Conservation (phyloP, 352 stramenopile genomes). For the Hyaloperonospora brassicae region DNA sequence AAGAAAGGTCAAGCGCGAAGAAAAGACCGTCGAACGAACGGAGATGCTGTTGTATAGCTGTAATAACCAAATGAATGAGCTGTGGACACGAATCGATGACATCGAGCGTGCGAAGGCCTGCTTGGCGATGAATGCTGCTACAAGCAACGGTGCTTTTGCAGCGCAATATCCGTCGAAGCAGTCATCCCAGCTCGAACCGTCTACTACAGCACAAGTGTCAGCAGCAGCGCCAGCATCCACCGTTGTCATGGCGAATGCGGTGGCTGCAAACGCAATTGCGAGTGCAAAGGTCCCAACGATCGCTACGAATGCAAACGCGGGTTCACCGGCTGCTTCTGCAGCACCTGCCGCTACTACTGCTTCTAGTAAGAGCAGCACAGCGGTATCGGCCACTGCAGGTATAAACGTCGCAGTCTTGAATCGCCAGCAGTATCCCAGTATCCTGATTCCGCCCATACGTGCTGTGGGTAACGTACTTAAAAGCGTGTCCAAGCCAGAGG, state of each 20-base stretch:
- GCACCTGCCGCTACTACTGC: constrained; percentile 9
- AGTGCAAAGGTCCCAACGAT: background rate
- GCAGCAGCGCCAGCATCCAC: background rate
- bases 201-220: constrained; percentile 1
- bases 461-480: constrained; percentile 13
- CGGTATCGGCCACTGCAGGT: constrained; percentile 8
- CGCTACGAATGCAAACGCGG: constrained; percentile 13
- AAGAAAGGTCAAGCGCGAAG: constrained; percentile 77
- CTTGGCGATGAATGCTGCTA: constrained; percentile 30
- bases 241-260: background rate
- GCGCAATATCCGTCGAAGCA: constrained; percentile 2
- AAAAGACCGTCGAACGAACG: constrained; percentile 74
- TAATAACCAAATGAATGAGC: constrained; percentile 76
- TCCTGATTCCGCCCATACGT: constrained; percentile 32
- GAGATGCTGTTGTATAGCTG: constrained; percentile 71
- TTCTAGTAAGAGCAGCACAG: constrained; percentile 8
- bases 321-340: constrained; percentile 17
- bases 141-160: constrained; percentile 8
- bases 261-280: constrained; percentile 3
- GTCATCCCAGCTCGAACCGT: constrained; percentile 5
- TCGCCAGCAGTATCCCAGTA: constrained; percentile 51
- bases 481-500: constrained; percentile 11
- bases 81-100: constrained; percentile 61
- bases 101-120: constrained; percentile 56
- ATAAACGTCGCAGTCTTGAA: constrained; percentile 36